A percentile compares a stretch with the other conserved stretches of the same genome.
phyloP scores from a whole-genome alignment of 345 rosid species.

The Cardamine chenopodiifolia region DNA sequence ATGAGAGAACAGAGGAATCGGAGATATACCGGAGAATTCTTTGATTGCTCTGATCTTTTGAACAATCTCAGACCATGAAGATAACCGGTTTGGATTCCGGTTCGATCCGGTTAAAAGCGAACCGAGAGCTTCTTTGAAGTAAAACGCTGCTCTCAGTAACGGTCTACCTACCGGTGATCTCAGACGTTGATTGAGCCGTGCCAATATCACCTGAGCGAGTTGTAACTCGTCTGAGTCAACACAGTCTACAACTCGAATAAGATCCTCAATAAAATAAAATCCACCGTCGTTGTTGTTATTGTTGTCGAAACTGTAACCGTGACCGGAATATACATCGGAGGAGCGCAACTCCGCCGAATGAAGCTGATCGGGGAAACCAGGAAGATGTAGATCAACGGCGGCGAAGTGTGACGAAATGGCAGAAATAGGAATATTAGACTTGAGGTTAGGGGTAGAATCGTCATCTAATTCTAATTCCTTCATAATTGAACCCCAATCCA shows the following conservation, averaged over 20 bases:
- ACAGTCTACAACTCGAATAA: conserved; percentile 70
- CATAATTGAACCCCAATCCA: conserved; percentile 91
- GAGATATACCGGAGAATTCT: conserved; percentile 69
- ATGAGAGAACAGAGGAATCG: conserved; percentile 83
- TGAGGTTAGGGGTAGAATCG: conserved; percentile 49
- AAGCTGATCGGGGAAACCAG: conserved; percentile 30
- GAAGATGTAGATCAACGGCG: conserved; percentile 24
- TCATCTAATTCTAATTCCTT: conserved; percentile 60
- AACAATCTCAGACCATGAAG: conserved; percentile 71
- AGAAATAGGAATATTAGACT: neutral
- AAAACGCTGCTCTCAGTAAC: conserved; percentile 74
- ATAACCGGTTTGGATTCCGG: conserved; percentile 45
- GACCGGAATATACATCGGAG: neutral
- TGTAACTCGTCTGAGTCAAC: conserved; percentile 74
- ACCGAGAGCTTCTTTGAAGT: conserved; percentile 82
- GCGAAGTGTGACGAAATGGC: conserved; percentile 17
- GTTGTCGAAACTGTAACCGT: neutral
- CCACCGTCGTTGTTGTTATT: conserved; percentile 24
- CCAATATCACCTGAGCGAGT: conserved; percentile 71
- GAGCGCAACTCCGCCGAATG: conserved; percentile 19
- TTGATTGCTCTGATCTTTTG: conserved; percentile 68
- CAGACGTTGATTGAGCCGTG: conserved; percentile 77
- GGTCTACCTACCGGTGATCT: conserved; percentile 69
- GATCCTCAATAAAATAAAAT: conserved; percentile 68
- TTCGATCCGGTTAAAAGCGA: conserved; percentile 53